Percentiles rank a stretch among this genome's conserved stretches.
Conservation (phyloP, 2,329 filamentous ascomycete species). For the Lasiodiplodia citricola region DNA sequence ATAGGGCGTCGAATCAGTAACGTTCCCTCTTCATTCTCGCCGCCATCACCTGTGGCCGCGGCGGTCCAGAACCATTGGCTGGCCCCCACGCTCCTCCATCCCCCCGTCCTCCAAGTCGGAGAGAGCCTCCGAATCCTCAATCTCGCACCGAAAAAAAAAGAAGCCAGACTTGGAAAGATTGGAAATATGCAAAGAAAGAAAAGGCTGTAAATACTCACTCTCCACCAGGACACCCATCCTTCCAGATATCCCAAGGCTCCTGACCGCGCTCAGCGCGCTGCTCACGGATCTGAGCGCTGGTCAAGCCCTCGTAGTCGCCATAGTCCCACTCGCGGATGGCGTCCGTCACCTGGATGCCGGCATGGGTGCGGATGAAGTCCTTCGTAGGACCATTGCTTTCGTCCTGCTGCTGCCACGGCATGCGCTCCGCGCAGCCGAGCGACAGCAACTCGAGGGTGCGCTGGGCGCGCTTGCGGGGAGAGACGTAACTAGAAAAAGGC, state of each 20-base stretch:
- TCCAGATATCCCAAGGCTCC: conserved; percentile 82
- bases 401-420: conserved; percentile 67
- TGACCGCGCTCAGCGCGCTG: conserved; percentile 49
- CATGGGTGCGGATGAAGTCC: conserved; percentile 42
- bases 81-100: neutral
- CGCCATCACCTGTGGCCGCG: conserved; percentile 39
- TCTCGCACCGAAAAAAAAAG: neutral
- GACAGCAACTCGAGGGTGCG: conserved; percentile 88
- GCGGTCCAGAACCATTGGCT: neutral
- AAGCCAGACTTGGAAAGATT: neutral
- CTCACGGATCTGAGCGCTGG: conserved; percentile 56
- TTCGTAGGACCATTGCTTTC: neutral
- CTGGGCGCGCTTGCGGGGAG: conserved; percentile 82
- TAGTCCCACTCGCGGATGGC: conserved; percentile 67
- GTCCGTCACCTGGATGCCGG: conserved; percentile 54
- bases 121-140: neutral
- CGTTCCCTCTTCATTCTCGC: conserved; percentile 51
- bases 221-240: conserved; percentile 80
- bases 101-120: neutral
- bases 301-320: conserved; percentile 66
- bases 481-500: conserved; percentile 69
- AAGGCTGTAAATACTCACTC: conserved; percentile 57
- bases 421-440: conserved; percentile 68
- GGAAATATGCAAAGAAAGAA: neutral
- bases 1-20: neutral